phyloP scores from a whole-genome alignment of 345 rosid species.

The Eucalyptus viminalis region DNA sequence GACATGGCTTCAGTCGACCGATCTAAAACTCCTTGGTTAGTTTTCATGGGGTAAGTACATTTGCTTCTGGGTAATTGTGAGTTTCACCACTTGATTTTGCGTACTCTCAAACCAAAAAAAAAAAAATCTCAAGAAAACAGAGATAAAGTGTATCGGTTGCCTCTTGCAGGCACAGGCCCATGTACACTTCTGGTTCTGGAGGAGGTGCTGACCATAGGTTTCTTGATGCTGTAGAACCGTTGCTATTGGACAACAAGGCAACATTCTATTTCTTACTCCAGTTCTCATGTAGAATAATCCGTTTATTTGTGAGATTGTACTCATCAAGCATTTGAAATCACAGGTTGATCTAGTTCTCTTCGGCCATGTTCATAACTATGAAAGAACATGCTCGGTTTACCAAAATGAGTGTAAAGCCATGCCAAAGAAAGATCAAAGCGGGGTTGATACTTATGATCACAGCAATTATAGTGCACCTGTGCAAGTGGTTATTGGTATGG shows the following conservation, averaged over 20 bases:
- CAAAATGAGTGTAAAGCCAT: conserved; percentile 23
- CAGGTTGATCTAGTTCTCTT: conserved; percentile 47
- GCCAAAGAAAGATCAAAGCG: conserved; percentile 30
- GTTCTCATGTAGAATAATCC: not conserved
- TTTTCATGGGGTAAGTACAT: conserved; percentile 34
- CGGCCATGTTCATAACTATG: conserved; percentile 68
- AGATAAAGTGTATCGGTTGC: not conserved
- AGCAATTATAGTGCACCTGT: conserved; percentile 46
- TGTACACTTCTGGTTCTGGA: conserved; percentile 28
- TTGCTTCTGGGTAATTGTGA: not conserved
- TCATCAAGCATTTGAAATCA: not conserved
- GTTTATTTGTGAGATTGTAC: not conserved
- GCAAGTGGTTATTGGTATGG: conserved; percentile 59
- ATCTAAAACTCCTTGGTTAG: conserved; percentile 52
- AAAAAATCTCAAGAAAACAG: not conserved
- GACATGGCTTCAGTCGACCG: conserved; percentile 51
- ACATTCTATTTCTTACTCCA: not conserved
- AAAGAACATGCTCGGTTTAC: conserved; percentile 49
- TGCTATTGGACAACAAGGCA: conserved; percentile 35
- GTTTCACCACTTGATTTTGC: not conserved
- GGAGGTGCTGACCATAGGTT: conserved; percentile 1
- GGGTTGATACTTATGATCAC: conserved; percentile 40
- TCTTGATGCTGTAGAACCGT: conserved; percentile 21
- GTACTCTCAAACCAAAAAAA: not conserved
- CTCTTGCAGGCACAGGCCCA: conserved; percentile 53